Evolutionary conservation across 768 basidiomycete genomes (phyloP).

Genomic region (Rickenella mellea): DNA sequence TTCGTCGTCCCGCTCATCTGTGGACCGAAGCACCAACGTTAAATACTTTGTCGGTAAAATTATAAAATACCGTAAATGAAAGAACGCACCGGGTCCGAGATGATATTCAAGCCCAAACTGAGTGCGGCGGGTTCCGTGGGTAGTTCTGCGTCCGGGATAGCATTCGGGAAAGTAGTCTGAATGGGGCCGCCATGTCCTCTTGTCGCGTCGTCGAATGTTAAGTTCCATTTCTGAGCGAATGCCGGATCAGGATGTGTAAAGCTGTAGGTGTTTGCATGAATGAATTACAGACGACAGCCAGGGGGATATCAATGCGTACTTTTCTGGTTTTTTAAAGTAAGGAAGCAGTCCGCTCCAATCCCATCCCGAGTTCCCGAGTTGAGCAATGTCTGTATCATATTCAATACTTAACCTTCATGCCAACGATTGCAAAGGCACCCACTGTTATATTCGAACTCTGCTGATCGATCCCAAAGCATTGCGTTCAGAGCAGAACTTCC

Average conservation of each 20-base stretch:
- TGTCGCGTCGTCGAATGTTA: background rate
- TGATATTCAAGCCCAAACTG: constrained; percentile 10
- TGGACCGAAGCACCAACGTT: too few relatives aligned
- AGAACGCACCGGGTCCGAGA: constrained; percentile 6
- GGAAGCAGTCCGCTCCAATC: constrained; percentile 19
- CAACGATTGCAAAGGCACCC: too few relatives aligned
- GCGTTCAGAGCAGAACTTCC: too few relatives aligned
- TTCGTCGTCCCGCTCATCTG: too few relatives aligned
- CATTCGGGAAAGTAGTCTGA: constrained; percentile 8
- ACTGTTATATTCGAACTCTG: too few relatives aligned
- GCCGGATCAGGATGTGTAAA: background rate
- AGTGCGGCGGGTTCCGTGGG: constrained; percentile 7
- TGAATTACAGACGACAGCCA: constrained; percentile 48
- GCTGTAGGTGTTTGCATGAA: constrained; percentile 22
- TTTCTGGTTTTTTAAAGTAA: constrained; percentile 42
- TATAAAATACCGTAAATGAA: too few relatives aligned
- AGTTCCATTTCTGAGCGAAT: background rate
- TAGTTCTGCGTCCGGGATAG: constrained; percentile 1
- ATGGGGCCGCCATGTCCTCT: constrained; percentile 10
- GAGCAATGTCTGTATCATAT: too few relatives aligned
- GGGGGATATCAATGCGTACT: constrained; percentile 41
- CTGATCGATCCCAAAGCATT: too few relatives aligned
- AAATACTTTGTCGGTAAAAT: too few relatives aligned
- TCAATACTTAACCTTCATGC: too few relatives aligned
- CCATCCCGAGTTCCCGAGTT: constrained; percentile 19